phyloP scores from a whole-genome alignment of 192 early-diverging fungal genomes.

The Entomortierella chlamydospora region DNA sequence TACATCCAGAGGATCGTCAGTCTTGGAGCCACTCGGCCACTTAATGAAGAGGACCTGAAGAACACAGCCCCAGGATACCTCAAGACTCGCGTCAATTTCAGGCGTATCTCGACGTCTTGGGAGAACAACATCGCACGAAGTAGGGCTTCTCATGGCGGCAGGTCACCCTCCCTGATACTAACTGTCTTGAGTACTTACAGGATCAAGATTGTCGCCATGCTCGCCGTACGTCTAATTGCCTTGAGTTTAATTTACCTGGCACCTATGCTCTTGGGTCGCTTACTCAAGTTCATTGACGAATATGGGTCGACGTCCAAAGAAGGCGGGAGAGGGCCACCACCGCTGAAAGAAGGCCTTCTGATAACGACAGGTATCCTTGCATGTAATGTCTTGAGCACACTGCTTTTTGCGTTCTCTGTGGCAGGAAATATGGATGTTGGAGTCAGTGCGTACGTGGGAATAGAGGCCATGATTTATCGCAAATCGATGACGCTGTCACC shows the following conservation, averaged over 20 bases:
- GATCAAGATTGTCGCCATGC: no score
- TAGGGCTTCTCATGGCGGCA: no score
- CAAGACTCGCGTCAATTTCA: neutral
- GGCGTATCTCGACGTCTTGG: no score
- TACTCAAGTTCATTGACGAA: no score
- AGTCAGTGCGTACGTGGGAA: conserved; percentile 71
- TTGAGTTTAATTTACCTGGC: neutral
- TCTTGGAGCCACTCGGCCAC: conserved; percentile 17
- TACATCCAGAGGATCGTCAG: conserved; percentile 21
- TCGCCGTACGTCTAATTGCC: neutral
- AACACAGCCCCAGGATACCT: conserved; percentile 12
- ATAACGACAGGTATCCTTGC: neutral
- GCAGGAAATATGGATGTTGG: conserved; percentile 61
- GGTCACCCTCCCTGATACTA: no score
- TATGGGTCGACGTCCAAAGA: no score
- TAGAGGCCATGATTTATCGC: conserved; percentile 79
- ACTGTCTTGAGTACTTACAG: no score
- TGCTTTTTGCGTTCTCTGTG: neutral
- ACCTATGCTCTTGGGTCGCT: no score
- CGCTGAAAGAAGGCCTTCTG: no score
- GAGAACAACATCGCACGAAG: no score
- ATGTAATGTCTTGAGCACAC: neutral
- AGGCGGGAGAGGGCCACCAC: no score
- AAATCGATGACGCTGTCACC: conserved; percentile 83
- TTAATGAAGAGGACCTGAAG: conserved; percentile 14